These are phyloP conservation scores for Solanum chacoense DNA, from an alignment of 305 asterid species.

Conservation along the genomic window DNA sequence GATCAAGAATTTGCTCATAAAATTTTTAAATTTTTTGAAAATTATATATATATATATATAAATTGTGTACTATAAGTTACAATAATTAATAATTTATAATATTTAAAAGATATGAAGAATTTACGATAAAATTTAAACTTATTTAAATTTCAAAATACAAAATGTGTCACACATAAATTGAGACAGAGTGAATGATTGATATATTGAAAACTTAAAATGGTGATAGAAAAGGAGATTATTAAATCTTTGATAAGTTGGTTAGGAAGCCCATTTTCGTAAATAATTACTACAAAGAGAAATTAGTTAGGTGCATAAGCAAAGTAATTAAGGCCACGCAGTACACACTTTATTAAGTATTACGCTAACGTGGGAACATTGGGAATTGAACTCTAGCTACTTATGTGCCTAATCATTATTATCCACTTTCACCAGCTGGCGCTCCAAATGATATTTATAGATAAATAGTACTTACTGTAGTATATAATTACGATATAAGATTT, in stretches of 20 bases:
- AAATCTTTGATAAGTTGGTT: not conserved
- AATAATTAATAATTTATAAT: no score
- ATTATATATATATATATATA: no score
- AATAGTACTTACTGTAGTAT: not conserved
- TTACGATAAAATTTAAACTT: rapidly evolving
- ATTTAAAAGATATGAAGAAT: no score
- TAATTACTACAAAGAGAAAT: not conserved
- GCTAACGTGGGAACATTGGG: not conserved
- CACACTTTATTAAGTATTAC: not conserved
- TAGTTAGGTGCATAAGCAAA: not conserved
- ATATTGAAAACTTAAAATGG: not conserved
- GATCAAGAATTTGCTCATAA: no score
- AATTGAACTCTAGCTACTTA: not conserved
- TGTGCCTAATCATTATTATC: not conserved
- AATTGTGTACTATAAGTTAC: no score
- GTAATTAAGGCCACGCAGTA: not conserved
- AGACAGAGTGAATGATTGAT: no score
- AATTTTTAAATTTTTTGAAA: no score
- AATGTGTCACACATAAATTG: no score
- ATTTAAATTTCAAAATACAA: no score
- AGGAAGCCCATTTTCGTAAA: no score
- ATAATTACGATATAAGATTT: not conserved
- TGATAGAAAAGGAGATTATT: not conserved
- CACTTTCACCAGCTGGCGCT: not conserved
- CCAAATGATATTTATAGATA: not conserved